These are phyloP conservation scores for Parascedosporium putredinis DNA, from an alignment of 2,329 filamentous ascomycete genomes.

Conservation along the genomic window DNA sequence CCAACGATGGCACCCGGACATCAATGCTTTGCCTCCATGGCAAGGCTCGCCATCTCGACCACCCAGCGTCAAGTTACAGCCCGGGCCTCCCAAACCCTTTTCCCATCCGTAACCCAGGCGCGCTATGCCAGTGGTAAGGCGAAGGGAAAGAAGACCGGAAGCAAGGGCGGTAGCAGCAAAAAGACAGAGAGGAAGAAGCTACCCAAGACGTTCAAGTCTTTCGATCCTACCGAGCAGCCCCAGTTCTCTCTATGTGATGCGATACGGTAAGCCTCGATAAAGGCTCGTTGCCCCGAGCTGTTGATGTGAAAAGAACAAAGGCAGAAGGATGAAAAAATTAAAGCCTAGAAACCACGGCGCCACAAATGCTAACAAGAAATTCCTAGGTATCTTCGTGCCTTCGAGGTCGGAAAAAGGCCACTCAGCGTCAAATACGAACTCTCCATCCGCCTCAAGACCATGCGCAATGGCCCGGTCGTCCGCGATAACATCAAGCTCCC, in stretches of 20 bases:
- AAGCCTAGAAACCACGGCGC: no score
- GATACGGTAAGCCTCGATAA: conserved; percentile 67
- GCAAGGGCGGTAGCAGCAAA: conserved; percentile 28
- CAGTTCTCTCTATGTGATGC: conserved; percentile 83
- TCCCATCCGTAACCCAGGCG: conserved; percentile 7
- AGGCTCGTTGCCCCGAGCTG: no score
- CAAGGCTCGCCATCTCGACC: conserved; percentile 6
- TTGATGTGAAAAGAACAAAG: no score
- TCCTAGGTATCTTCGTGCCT: conserved; percentile 54
- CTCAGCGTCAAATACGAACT: conserved; percentile 77
- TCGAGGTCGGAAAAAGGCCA: conserved; percentile 76
- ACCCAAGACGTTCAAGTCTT: conserved; percentile 57
- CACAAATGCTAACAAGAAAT: neutral
- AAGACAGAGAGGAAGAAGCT: conserved; percentile 42
- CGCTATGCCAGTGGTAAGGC: conserved; percentile 12
- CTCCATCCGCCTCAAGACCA: conserved; percentile 69
- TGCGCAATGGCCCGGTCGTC: conserved; percentile 76
- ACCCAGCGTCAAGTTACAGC: neutral
- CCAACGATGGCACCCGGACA: conserved; percentile 6
- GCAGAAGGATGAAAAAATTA: no score
- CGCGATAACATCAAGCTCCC: conserved; percentile 83
- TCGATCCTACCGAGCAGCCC: conserved; percentile 50
- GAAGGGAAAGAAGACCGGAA: conserved; percentile 7
- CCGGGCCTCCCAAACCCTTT: neutral
- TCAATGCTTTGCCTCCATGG: conserved; percentile 7